Conservation (phyloP, 805 yeast genomes). For the Kodamaea jinghongensis region DNA sequence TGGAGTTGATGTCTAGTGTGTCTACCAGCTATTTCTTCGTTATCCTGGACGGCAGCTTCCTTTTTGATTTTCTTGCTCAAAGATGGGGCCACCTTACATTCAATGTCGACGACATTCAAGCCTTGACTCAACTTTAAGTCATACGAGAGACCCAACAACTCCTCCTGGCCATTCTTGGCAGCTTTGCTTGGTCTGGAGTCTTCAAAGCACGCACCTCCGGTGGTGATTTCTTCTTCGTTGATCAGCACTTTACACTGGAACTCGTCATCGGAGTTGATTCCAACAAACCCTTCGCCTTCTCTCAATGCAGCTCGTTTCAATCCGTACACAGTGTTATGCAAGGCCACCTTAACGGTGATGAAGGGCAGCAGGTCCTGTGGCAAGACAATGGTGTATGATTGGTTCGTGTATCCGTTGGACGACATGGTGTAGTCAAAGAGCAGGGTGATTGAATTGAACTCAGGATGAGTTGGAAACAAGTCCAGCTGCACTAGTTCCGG, state of each 20-base stretch:
- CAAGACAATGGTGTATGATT: slow-evolving; percentile 35
- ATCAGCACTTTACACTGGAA: slow-evolving; percentile 39
- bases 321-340: slow-evolving; percentile 33
- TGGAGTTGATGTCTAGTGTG: slow-evolving; percentile 47
- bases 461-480: slow-evolving; percentile 32
- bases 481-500: slow-evolving; percentile 26
- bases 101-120: slow-evolving; percentile 37
- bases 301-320: slow-evolving; percentile 31
- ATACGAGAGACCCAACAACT: slow-evolving; percentile 28
- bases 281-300: slow-evolving; percentile 25
- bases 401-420: slow-evolving; percentile 38
- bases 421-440: slow-evolving; percentile 38
- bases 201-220: slow-evolving; percentile 30
- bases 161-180: slow-evolving; percentile 10
- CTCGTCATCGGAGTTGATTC: slow-evolving; percentile 28
- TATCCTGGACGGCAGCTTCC: slow-evolving; percentile 19
- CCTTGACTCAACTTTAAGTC: slow-evolving; percentile 42
- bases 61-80: slow-evolving; percentile 37
- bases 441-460: slow-evolving; percentile 23
- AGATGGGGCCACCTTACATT: slow-evolving; percentile 40
- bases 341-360: slow-evolving; percentile 31
- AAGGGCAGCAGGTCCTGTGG: slow-evolving; percentile 37
- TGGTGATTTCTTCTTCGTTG: slow-evolving; percentile 38
- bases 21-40: slow-evolving; percentile 34
- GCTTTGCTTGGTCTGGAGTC: slow-evolving; percentile 16